These are phyloP conservation scores for Fusarium sarcochroum DNA, from an alignment of 2,329 filamentous ascomycete genomes.

Conservation along the genomic window DNA sequence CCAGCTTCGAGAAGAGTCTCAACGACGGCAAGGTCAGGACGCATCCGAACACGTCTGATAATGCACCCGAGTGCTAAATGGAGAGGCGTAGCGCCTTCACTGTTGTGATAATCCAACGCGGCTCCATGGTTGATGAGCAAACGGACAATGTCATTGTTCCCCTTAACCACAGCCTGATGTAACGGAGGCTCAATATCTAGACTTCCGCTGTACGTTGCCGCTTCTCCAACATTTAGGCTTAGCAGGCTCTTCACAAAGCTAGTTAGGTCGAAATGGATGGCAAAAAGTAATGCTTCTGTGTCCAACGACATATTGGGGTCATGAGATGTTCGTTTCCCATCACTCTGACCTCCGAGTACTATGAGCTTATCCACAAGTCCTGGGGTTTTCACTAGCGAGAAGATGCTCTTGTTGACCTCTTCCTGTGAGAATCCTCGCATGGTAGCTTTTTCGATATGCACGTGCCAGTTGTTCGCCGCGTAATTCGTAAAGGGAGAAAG, in stretches of 20 bases:
- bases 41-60: not conserved
- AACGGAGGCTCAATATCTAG: not conserved
- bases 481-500: not conserved
- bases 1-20: not conserved
- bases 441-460: not conserved
- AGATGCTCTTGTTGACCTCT: not conserved
- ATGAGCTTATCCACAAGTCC: too few relatives aligned
- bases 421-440: not conserved
- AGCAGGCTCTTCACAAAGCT: not conserved
- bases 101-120: not conserved
- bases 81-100: not conserved
- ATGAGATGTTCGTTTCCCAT: too few relatives aligned
- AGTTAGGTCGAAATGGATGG: not conserved
- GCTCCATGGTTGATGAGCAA: not conserved
- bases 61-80: not conserved
- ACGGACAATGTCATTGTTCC: not conserved
- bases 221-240: not conserved
- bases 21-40: not conserved
- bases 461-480: not conserved
- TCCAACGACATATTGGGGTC: too few relatives aligned
- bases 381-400: not conserved
- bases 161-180: not conserved
- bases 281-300: too few relatives aligned
- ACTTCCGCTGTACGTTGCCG: not conserved
- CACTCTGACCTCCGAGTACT: too few relatives aligned